A percentile compares a stretch with the other conserved stretches of the same genome.
Conservation (phyloP, 768 basidiomycete species). For the Mycena indigotica region DNA sequence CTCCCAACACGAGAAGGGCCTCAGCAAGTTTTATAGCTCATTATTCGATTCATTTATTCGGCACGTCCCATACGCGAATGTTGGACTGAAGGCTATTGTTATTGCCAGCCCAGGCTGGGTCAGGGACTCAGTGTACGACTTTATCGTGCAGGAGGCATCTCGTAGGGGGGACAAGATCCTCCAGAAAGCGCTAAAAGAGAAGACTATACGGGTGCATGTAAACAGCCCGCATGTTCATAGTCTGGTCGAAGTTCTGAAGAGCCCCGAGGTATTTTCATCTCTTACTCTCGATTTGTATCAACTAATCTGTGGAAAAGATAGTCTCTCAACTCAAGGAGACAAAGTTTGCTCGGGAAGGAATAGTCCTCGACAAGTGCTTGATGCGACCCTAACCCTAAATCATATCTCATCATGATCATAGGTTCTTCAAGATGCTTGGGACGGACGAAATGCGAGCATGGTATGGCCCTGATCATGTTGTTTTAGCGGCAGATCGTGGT, state of each 20-base stretch:
- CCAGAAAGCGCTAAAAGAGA: slow-evolving; percentile 73
- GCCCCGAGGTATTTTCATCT: slow-evolving; percentile 73
- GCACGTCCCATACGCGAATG: slow-evolving; percentile 83
- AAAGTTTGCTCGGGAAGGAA: slow-evolving; percentile 93
- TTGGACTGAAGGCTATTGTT: slow-evolving; percentile 82
- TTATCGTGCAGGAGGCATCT: slow-evolving; percentile 79
- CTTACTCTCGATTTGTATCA: not conserved
- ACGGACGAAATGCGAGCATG: slow-evolving; percentile 94
- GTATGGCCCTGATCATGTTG: slow-evolving; percentile 97
- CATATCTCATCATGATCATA: slow-evolving; percentile 31
- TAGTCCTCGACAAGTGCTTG: slow-evolving; percentile 81
- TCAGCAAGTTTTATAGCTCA: slow-evolving; percentile 79
- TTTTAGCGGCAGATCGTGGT: slow-evolving; percentile 87
- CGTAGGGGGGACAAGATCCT: slow-evolving; percentile 81
- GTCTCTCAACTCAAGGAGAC: slow-evolving; percentile 83
- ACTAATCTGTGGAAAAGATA: slow-evolving; percentile 47
- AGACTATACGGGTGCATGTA: slow-evolving; percentile 88
- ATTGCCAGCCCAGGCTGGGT: slow-evolving; percentile 98
- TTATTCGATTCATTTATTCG: slow-evolving; percentile 86
- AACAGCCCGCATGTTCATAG: slow-evolving; percentile 96
- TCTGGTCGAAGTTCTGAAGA: slow-evolving; percentile 89
- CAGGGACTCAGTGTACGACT: slow-evolving; percentile 83
- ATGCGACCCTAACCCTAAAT: not conserved
- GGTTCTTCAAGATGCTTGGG: slow-evolving; percentile 98
- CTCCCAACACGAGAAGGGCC: slow-evolving; percentile 89